A percentile compares a stretch with the other conserved stretches of the same genome.
These are phyloP conservation scores for Beauveria brongniartii DNA, from an alignment of 2,329 filamentous ascomycete species.

Conservation along the genomic window DNA sequence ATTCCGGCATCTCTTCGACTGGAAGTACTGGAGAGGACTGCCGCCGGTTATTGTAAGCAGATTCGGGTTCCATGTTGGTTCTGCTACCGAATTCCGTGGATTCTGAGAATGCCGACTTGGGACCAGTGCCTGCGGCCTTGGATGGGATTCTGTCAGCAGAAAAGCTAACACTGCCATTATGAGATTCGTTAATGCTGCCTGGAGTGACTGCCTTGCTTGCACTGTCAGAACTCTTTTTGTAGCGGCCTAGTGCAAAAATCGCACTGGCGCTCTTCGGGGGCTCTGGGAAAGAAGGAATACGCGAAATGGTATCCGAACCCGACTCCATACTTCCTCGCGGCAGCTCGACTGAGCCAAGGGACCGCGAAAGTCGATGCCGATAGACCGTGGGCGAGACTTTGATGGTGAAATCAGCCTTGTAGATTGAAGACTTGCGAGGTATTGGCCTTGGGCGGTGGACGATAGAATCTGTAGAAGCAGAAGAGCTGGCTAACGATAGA, in stretches of 20 bases:
- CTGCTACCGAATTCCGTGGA: neutral
- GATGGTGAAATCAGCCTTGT: slow-evolving; percentile 39
- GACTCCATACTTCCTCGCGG: slow-evolving; percentile 39
- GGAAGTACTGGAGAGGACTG: slow-evolving; percentile 45
- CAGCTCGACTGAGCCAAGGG: slow-evolving; percentile 36
- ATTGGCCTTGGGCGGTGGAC: slow-evolving; percentile 50
- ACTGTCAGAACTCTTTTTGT: neutral
- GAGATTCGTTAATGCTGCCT: neutral
- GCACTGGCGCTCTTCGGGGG: slow-evolving; percentile 34
- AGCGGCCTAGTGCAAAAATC: neutral
- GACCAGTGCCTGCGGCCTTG: neutral
- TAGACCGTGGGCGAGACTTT: slow-evolving; percentile 33
- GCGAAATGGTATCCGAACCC: slow-evolving; percentile 36
- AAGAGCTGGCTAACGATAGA: slow-evolving; percentile 1
- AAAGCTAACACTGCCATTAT: neutral
- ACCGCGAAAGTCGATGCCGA: slow-evolving; percentile 41
- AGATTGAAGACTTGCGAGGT: slow-evolving; percentile 38
- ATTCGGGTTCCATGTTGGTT: neutral
- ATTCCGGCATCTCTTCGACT: slow-evolving; percentile 19
- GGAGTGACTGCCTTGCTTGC: neutral
- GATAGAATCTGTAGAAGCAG: slow-evolving; percentile 28
- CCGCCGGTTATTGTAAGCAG: slow-evolving; percentile 24
- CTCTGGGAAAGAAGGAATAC: slow-evolving; percentile 44
- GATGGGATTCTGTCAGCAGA: neutral
- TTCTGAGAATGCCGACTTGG: neutral